Evolutionary conservation across 345 rosid genomes (phyloP), one percentile per base, ranked within the genome.

Genomic region (Raphanus raphanistrum): DNA sequence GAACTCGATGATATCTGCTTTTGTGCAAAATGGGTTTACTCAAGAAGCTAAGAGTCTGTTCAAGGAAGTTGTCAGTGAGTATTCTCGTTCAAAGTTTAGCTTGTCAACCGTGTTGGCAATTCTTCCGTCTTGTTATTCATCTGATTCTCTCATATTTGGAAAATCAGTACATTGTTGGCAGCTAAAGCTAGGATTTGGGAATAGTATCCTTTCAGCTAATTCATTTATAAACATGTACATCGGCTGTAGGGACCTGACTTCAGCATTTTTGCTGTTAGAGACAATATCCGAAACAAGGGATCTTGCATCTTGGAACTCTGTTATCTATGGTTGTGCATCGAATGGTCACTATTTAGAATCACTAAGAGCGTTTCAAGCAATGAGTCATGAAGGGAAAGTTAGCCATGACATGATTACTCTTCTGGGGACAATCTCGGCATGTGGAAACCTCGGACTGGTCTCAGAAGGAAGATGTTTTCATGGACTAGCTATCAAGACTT

Each of bases 401-500:
- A 43, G 63, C 29, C 86, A 62, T 73, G 88, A 85, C 73, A 52
- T 84, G 62, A 73, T 85, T 63, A 88, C 90, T 41, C 81, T 85
- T 68, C 73, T 80, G 26, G 81, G 84, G 73, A 71, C 73, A 70
- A 78, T 85, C 61, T 74, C 76, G 55, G 55, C 55, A 50, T 50
- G 55, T 50, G 55, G 55, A 50, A 50, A 50, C 55, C 55, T 50
- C 8, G 81, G 79, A 72, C 66, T 76, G 75, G 27, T 68, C 63
- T 76, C 66, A 61, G 74, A 81, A 71, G 92, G 90, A 70, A 77
- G 75, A 72, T 76, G 73, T 60, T 76, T 88, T 74, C 92, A 88
- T 27, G 87, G 85, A 6, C 78, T 87, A 61, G 76, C 89, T 79
- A 62, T 83, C 41, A 86, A 86, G 73, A 84, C 84, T 71, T 33